Percentiles rank a stretch among this genome's conserved stretches.
These are phyloP conservation scores for Heterobasidion parviporum DNA, from an alignment of 1,284 basidiomycete species.

Conservation along the genomic window DNA sequence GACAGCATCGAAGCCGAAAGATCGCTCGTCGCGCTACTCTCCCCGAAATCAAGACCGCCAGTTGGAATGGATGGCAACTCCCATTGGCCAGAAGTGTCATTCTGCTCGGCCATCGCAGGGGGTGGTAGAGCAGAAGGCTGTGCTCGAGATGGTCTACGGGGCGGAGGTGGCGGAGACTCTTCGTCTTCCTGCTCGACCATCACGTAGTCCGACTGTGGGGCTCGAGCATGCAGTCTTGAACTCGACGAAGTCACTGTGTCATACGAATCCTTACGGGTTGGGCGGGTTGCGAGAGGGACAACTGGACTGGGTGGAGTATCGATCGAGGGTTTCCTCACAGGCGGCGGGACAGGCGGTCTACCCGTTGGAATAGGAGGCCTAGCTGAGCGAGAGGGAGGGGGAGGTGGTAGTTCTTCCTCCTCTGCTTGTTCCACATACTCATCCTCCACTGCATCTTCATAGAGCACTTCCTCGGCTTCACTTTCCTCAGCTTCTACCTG, in stretches of 20 bases:
- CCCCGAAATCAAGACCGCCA: constrained; percentile 22
- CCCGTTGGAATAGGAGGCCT: constrained; percentile 13
- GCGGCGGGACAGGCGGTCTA: constrained; percentile 7
- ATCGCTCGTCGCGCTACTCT: constrained; percentile 25
- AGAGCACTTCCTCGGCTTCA: constrained; percentile 54
- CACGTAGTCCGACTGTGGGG: constrained; percentile 15
- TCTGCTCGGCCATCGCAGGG: constrained; percentile 21
- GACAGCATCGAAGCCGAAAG: constrained; percentile 34
- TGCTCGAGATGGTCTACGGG: constrained; percentile 31
- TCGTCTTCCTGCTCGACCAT: constrained; percentile 20
- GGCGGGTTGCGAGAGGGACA: neutral
- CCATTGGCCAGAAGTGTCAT: constrained; percentile 12
- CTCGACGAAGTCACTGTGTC: constrained; percentile 11
- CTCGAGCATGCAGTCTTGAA: constrained; percentile 9
- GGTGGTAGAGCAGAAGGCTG: constrained; percentile 21
- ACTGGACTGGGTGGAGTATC: constrained; percentile 5
- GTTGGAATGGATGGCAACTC: constrained; percentile 19
- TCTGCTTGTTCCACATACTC: constrained; percentile 35
- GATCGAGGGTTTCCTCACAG: neutral
- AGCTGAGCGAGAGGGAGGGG: constrained; percentile 28
- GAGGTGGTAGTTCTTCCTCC: constrained; percentile 37
- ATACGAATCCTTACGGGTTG: constrained; percentile 7
- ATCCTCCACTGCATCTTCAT: constrained; percentile 38
- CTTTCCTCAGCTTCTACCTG: constrained; percentile 59
- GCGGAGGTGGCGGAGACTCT: constrained; percentile 32